Evolutionary conservation across 73 alveolate genomes (phyloP), one percentile per base, ranked within the genome.

Genomic region (Uronychia binucleata): DNA sequence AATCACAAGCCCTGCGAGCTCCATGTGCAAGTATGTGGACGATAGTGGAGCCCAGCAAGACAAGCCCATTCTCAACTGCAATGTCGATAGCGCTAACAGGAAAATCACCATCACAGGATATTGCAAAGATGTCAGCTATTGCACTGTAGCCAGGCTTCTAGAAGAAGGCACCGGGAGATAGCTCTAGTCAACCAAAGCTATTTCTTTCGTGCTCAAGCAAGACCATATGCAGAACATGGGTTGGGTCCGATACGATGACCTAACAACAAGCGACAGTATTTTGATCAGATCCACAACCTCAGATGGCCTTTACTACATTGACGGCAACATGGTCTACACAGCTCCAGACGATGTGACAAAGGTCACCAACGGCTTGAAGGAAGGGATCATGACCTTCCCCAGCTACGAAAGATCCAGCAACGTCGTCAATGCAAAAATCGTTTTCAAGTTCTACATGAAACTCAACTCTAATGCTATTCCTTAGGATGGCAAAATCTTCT

Each of bases 241-340:
- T 26, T 90, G 86, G 86, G 86, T 85, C 28, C 75, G 77, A 34
- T 46, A 46, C 19, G 31, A 34, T 80, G 90, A 92, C 25, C 67
- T 46, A 11, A 19, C 19, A 5, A 32, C 88, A 28, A 74, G 85
- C 8, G 92, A 90, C 35, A 46, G 90, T 5, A 78, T 90, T 79
- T 28, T 76, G 74, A 83, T 90, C 25, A 79, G 77, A 46, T 57
- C 92, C 31, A 87, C 92, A 28, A 89, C 88, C 8, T 75, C 77
- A 35, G 93, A 82, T 26, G 95, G 95, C 0, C 34, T 83, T 57
- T 90, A 79, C 59, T 90, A 33, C 60, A 80, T 90, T 34, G 95
- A 90, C 78, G 92, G 86, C 1, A 46, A 46, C 67, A 46, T 11
- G 5, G 67, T 46, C 67, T n/a, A n/a, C n/a, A 46, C 67, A 11